Conservation (phyloP, 1,284 basidiomycete species). For the Puccinia novopanici region DNA sequence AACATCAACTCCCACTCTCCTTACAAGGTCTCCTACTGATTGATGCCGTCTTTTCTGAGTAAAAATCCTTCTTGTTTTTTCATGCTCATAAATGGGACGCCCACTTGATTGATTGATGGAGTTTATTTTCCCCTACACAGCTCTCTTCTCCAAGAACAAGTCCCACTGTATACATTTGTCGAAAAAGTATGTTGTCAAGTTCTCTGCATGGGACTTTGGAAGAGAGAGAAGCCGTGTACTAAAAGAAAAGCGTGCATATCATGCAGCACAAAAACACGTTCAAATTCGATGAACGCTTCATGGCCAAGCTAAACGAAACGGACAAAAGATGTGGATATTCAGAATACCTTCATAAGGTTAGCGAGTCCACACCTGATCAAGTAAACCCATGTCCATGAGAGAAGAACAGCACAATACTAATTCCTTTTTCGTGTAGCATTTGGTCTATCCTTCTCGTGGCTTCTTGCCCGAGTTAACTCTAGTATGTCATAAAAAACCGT, state of each 20-base stretch:
- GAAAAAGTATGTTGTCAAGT: constrained; percentile 12
- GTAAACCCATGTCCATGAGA: no score
- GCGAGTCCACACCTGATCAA: no score
- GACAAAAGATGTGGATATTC: constrained; percentile 68
- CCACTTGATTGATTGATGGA: neutral
- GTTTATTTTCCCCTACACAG: neutral
- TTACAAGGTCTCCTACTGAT: constrained; percentile 58
- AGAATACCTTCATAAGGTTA: constrained; percentile 68
- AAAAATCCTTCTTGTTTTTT: neutral
- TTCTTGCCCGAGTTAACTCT: constrained; percentile 3
- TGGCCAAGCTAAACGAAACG: constrained; percentile 65
- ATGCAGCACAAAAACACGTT: constrained; percentile 47
- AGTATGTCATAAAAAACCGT: neutral
- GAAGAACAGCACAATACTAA: neutral
- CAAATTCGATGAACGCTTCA: constrained; percentile 64
- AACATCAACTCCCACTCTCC: constrained; percentile 53
- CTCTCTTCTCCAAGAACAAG: constrained; percentile 24
- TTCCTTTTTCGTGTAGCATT: neutral
- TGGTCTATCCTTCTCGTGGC: constrained; percentile 19
- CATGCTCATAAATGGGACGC: no score
- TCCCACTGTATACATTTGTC: constrained; percentile 11
- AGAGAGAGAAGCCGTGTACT: no score
- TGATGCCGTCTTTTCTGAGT: constrained; percentile 55
- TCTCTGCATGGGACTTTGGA: no score
- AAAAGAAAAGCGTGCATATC: no score